Evolutionary conservation across 2,329 filamentous ascomycete species (phyloP).

Genomic region (Nothopassalora personata): DNA sequence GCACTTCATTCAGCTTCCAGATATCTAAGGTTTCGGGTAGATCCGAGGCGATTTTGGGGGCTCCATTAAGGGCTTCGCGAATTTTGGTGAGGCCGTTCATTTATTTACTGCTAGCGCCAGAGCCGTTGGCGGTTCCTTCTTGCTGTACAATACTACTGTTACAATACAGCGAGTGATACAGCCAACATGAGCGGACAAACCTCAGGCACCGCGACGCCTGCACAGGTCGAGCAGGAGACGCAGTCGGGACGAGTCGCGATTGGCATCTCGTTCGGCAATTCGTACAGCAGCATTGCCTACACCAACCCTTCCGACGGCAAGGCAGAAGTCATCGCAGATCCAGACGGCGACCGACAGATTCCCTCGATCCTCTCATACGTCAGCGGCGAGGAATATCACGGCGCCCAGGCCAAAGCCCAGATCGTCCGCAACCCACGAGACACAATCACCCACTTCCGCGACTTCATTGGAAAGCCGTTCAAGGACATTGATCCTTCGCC

Average conservation of each 20-base stretch:
- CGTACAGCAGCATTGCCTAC: constrained; percentile 93
- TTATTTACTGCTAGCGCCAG: not conserved
- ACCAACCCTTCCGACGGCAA: constrained; percentile 75
- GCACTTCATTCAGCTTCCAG: not conserved
- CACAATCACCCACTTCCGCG: constrained; percentile 92
- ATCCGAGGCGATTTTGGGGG: not conserved
- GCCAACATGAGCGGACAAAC: constrained; percentile 10
- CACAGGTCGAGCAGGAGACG: constrained; percentile 43
- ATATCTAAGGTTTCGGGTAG: not conserved
- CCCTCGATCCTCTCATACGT: constrained; percentile 91
- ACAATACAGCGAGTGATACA: not conserved
- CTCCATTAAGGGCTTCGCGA: not conserved
- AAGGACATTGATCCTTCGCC: constrained; percentile 95
- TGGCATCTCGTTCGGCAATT: constrained; percentile 96
- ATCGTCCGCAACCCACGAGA: constrained; percentile 88
- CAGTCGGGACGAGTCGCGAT: constrained; percentile 55
- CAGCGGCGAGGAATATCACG: constrained; percentile 93
- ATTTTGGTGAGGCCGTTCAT: not conserved
- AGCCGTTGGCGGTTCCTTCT: not conserved
- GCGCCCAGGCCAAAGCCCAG: constrained; percentile 89
- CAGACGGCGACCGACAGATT: constrained; percentile 98
- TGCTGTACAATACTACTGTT: not conserved
- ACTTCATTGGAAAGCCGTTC: constrained; percentile 89
- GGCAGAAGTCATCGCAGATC: constrained; percentile 96
- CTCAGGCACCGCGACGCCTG: constrained; percentile 41